Evolutionary conservation across 139 green algal species (phyloP), one percentile per base, ranked within the genome.

Genomic region (Edaphochlamys debaryana): DNA sequence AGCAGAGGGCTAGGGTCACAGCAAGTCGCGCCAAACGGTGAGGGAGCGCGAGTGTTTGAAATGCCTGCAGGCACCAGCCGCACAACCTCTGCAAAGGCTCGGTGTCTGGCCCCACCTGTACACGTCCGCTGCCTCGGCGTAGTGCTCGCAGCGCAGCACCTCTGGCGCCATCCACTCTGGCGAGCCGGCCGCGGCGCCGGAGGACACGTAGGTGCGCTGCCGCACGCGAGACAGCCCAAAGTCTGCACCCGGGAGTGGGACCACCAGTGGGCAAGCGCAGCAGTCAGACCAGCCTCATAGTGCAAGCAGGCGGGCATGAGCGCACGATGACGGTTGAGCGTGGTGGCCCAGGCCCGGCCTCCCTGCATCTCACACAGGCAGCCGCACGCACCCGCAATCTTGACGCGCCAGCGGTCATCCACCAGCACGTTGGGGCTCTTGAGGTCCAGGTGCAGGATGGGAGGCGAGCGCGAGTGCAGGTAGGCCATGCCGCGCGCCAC

Each of bases 401-500:
- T 97, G 29, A 97, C 83, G 0, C 92, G 85, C 86, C 87, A 96
- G 27, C 72, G 72, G 36, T 90, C 90, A 69, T 97, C 94, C n/a
- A 97, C 73, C 22, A 97, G 87, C 37, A 96, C 93, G 87, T 95
- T 95, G 34, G 91, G 86, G 4, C 78, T 91, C 84, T 98, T 98
- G 17, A 97, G 82, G 87, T 98, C 92, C 67, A 94, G 86, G 86
- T 98, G 95, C 69, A 98, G 75, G 60, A 98, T 95, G 62, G 95
- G 91, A 6, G 95, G 95, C 25, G 17, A 67, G 52, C 92, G 92
- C 30, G 85, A 92, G 89, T 98, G 95, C 58, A 98, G 88, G 88
- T 98, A 95, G 4, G 90, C 79, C 92, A 96, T 94, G 60, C 92
- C 93, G 7, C 92, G 79, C 23, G 93, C 92, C 8, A 96, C 93